Base-by-base conservation (phyloP, 2,329 filamentous ascomycete genomes). In the Botrytis hyacinthi region DNA sequence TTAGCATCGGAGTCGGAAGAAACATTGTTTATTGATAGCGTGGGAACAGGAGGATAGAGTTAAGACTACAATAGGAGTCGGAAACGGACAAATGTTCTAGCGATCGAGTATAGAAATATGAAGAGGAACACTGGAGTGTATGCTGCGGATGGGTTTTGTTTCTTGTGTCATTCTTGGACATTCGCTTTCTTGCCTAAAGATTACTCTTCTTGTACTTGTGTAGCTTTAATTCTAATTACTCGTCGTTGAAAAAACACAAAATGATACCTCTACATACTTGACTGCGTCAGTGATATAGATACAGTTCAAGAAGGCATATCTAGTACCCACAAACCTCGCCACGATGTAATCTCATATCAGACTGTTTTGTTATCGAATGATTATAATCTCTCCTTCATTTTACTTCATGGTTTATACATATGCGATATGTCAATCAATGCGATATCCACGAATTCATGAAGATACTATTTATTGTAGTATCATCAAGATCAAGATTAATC, bases 381-480 rank as follows among this genome's bases (percentile, higher is more conserved):
- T 44, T 18, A 18, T 14, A 14, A 14, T 16, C 26, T 6, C 48
- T 5, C 12, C 26, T 16, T 51, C 0, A 0, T 51, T n/a, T 51
- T 14, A 51, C 26, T 51, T 3, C 4, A 14, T n/a, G 3, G 1
- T n/a, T 5, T 5, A 2, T 14, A n/a, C 4, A 0, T 51, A 26
- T 26, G 1, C 5, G 10, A 51, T 51, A 2, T 4, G 1, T 1
- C 46, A 12, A 51, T 51, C 48, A n/a, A n/a, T 14, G 10, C 4
- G 4, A 14, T 51, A 51, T 51, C 48, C 26, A 51, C 26, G 4
- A 5, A 51, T 51, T 1, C 22, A n/a, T 12, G 10, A 6, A n/a
- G 10, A 51, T 51, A 6, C 22, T 6, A 12, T 9, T 9, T 6
- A 12, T 9, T 9, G 37, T 26, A n/a, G 1, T 14, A 51, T 26